phyloP scores from a whole-genome alignment of 768 basidiomycete genomes.

The Pisolithus sp. region DNA sequence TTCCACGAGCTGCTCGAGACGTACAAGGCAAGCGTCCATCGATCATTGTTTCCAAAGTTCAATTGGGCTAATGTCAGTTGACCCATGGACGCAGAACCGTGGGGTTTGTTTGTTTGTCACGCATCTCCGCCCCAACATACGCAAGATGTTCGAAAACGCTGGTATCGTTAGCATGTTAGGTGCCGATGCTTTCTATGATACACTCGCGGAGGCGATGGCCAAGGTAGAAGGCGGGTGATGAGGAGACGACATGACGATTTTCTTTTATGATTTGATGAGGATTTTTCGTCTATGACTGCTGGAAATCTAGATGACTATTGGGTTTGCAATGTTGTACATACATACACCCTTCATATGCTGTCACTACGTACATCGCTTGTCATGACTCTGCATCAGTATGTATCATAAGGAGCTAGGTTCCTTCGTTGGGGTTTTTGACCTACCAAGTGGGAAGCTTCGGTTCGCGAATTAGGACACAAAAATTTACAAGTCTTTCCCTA shows the following conservation, averaged over 20 bases:
- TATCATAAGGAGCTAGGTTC: no score
- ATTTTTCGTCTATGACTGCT: neutral
- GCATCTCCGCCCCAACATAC: conserved; percentile 35
- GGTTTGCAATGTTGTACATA: no score
- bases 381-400: no score
- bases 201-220: conserved; percentile 37
- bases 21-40: conserved; percentile 49
- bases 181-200: conserved; percentile 38
- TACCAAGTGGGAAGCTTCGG: no score
- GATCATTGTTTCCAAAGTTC: neutral
- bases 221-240: conserved; percentile 25
- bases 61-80: neutral
- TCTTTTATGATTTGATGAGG: neutral
- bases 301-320: no score
- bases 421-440: no score
- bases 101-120: conserved; percentile 41
- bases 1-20: conserved; percentile 73
- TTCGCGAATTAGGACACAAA: no score
- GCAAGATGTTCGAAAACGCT: conserved; percentile 35
- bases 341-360: no score
- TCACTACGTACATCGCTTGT: no score
- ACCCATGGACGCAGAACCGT: conserved; percentile 28
- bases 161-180: conserved; percentile 40
- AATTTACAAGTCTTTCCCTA: no score
- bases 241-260: neutral